Conservation (phyloP, 768 basidiomycete species). For the Crepidotus variabilis region DNA sequence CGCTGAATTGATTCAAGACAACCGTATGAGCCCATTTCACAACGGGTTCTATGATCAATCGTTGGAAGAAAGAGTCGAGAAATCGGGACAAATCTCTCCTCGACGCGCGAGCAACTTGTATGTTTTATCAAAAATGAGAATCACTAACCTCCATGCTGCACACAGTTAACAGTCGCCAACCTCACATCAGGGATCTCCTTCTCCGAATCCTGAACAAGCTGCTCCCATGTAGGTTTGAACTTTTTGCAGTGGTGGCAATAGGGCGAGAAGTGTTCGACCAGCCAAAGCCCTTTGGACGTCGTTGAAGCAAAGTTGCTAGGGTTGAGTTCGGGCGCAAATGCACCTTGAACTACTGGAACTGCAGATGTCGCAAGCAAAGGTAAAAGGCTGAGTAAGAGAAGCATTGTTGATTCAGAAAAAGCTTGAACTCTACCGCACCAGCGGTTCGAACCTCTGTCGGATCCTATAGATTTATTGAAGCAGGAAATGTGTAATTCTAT, state of each 20-base stretch:
- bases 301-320: constrained; percentile 56
- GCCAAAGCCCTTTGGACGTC: constrained; percentile 61
- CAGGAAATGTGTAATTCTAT: too few species aligned
- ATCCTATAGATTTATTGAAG: too few species aligned
- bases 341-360: background rate
- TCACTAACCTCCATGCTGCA: constrained; percentile 68
- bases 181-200: constrained; percentile 48
- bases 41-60: too few species aligned
- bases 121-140: constrained; percentile 6
- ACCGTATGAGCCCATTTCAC: too few species aligned
- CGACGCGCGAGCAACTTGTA: too few species aligned
- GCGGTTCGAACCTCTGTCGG: too few species aligned
- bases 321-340: constrained; percentile 34
- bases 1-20: too few species aligned
- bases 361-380: background rate
- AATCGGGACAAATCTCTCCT: too few species aligned
- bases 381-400: too few species aligned
- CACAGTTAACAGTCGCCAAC: constrained; percentile 81
- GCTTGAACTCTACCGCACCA: too few species aligned
- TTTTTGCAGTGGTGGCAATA: constrained; percentile 76
- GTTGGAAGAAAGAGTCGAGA: too few species aligned
- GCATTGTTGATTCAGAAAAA: too few species aligned
- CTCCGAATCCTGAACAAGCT: constrained; percentile 52
- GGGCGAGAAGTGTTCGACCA: constrained; percentile 87
- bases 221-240: constrained; percentile 82